These are phyloP conservation scores for Aspergillus mulundensis DNA, from an alignment of 495 filamentous ascomycete species.

Conservation along the genomic window DNA sequence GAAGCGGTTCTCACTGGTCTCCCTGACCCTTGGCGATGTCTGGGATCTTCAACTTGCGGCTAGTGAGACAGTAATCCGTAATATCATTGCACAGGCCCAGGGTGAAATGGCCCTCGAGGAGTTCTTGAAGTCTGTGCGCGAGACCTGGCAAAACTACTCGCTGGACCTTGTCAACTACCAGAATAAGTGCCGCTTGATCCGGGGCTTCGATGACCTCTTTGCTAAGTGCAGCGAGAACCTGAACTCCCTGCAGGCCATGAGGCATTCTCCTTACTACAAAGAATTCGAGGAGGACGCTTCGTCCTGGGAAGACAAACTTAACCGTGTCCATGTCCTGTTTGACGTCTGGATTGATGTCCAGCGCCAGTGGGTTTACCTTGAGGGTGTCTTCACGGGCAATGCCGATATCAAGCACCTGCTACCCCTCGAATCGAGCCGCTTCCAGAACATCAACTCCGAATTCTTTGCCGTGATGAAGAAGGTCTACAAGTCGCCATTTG, in stretches of 20 bases:
- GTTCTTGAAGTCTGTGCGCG: constrained; percentile 93
- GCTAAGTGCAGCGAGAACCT: constrained; percentile 97
- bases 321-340: constrained; percentile 93
- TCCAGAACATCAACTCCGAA: constrained; percentile 98
- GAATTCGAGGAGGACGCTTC: constrained; percentile 97
- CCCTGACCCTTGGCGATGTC: constrained; percentile 91
- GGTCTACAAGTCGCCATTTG: constrained; percentile 88
- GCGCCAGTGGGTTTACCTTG: constrained; percentile 97
- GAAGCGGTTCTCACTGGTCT: constrained; percentile 85
- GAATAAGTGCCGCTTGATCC: constrained; percentile 93
- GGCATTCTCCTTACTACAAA: constrained; percentile 97
- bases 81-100: constrained; percentile 92
- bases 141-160: constrained; percentile 92
- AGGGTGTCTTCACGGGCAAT: constrained; percentile 97
- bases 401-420: constrained; percentile 98
- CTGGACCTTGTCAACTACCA: constrained; percentile 96
- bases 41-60: constrained; percentile 91
- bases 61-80: constrained; percentile 79
- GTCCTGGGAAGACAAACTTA: constrained; percentile 96
- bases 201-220: constrained; percentile 97
- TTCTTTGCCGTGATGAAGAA: constrained; percentile 98
- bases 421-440: constrained; percentile 90
- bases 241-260: constrained; percentile 97
- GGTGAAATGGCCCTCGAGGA: constrained; percentile 98
- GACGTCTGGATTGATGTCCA: constrained; percentile 99